A percentile compares a stretch with the other conserved stretches of the same genome.
Evolutionary conservation across 352 stramenopile species (phyloP).

Genomic region (Phytophthora boehmeriae): DNA sequence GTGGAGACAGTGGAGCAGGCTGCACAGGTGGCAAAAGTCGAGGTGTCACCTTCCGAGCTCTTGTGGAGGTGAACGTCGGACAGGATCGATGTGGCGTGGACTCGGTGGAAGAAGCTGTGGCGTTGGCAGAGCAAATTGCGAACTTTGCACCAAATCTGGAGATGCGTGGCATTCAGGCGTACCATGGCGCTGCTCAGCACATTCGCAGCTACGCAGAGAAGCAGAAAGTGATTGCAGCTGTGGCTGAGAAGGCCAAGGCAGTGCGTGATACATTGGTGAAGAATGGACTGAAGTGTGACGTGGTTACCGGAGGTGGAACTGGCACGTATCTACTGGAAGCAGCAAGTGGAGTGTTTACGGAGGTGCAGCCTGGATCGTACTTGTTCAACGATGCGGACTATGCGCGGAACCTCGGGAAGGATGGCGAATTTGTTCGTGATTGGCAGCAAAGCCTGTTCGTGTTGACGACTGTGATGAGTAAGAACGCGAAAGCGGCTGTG

Average conservation of each 20-base stretch:
- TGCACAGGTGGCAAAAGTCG: constrained; percentile 18
- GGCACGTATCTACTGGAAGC: constrained; percentile 73
- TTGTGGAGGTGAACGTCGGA: constrained; percentile 80
- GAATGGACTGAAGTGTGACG: constrained; percentile 48
- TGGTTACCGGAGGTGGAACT: constrained; percentile 73
- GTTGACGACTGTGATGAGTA: constrained; percentile 73
- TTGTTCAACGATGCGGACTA: constrained; percentile 85
- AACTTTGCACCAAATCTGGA: constrained; percentile 23
- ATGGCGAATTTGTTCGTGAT: constrained; percentile 44
- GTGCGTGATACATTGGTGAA: constrained; percentile 46
- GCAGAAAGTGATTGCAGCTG: constrained; percentile 41
- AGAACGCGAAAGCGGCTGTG: constrained; percentile 33
- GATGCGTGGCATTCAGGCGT: constrained; percentile 70
- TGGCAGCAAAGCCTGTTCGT: constrained; percentile 78
- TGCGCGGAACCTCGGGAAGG: constrained; percentile 47
- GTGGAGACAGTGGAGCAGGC: constrained; percentile 48
- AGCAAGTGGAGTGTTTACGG: constrained; percentile 65
- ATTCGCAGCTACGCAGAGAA: constrained; percentile 67
- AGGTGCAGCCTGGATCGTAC: constrained; percentile 82
- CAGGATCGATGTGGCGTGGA: constrained; percentile 79
- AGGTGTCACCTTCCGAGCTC: constrained; percentile 48
- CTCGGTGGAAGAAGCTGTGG: constrained; percentile 45
- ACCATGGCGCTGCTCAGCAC: constrained; percentile 77
- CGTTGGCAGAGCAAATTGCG: constrained; percentile 45
- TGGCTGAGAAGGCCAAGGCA: constrained; percentile 44